These are phyloP conservation scores for Aureobasidium melanogenum DNA, from an alignment of 2,329 filamentous ascomycete species.

Conservation along the genomic window DNA sequence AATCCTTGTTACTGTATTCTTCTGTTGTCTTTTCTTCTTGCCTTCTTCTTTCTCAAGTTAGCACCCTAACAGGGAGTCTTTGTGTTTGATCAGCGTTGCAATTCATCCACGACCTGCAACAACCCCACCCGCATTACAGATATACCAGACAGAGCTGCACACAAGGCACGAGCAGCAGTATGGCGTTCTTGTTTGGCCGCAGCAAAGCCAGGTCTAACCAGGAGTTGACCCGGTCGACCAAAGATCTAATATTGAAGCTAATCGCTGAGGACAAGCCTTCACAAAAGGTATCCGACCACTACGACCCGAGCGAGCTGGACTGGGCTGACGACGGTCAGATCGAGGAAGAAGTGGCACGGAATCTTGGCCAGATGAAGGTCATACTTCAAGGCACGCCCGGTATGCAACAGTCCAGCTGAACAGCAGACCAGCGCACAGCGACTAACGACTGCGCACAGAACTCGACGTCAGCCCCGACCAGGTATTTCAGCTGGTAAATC, in stretches of 20 bases:
- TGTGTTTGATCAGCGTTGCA: neutral
- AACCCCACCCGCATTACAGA: neutral
- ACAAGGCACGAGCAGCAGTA: conserved; percentile 34
- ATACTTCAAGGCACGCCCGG: conserved; percentile 89
- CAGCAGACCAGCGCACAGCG: neutral
- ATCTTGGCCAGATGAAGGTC: conserved; percentile 83
- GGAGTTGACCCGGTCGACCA: conserved; percentile 54
- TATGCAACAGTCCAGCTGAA: conserved; percentile 30
- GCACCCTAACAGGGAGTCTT: neutral
- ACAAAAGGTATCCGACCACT: conserved; percentile 41
- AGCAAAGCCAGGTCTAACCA: conserved; percentile 52
- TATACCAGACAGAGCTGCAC: neutral
- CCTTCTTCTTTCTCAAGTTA: neutral
- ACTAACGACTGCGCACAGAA: conserved; percentile 45
- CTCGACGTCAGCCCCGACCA: conserved; percentile 78
- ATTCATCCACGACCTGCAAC: neutral
- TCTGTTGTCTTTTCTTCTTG: neutral
- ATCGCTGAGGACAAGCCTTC: conserved; percentile 46
- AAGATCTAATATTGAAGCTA: conserved; percentile 53
- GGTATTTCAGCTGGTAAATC: conserved; percentile 74
- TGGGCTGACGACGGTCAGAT: conserved; percentile 42
- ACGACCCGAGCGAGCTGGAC: conserved; percentile 8
- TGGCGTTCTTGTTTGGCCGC: conserved; percentile 63
- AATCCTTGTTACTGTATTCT: neutral
- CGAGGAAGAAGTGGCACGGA: conserved; percentile 76